These are phyloP conservation scores for Abelmoschus esculentus DNA, from an alignment of 345 rosid genomes.

Conservation along the genomic window DNA sequence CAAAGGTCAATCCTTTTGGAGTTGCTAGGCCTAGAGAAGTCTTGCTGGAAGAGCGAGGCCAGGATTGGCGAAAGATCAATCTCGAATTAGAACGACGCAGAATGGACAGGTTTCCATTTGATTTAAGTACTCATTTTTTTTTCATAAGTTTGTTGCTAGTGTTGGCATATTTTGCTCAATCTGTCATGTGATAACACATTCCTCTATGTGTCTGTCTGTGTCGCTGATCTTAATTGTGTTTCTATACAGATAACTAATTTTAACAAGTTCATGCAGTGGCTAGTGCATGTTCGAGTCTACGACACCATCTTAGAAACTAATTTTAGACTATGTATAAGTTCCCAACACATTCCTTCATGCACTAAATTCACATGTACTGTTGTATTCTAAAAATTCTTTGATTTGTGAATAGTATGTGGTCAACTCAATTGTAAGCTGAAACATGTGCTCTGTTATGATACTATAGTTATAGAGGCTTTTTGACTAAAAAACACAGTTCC, in stretches of 20 bases:
- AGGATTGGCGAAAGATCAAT: constrained; percentile 93
- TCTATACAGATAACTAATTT: neutral
- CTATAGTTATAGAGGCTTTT: too few species aligned
- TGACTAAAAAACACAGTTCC: neutral
- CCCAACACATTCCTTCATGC: neutral
- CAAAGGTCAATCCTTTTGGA: constrained; percentile 91
- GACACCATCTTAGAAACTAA: neutral
- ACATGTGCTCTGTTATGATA: neutral
- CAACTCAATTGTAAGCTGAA: neutral
- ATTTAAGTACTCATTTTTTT: neutral
- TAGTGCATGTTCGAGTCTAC: neutral
- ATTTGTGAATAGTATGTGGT: neutral
- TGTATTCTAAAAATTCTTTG: neutral
- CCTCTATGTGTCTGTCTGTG: too few species aligned
- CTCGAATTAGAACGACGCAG: constrained; percentile 77
- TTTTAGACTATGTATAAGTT: neutral
- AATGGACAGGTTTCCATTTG: constrained; percentile 48
- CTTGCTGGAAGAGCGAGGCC: constrained; percentile 76
- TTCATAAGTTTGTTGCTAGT: neutral
- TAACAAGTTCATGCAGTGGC: neutral
- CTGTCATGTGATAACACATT: too few species aligned
- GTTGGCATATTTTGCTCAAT: too few species aligned
- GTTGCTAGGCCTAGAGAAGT: constrained; percentile 94
- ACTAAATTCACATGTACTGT: neutral
- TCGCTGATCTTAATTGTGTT: neutral